Evolutionary conservation across 495 filamentous ascomycete species (phyloP).

Genomic region (Neurospora sp.): DNA sequence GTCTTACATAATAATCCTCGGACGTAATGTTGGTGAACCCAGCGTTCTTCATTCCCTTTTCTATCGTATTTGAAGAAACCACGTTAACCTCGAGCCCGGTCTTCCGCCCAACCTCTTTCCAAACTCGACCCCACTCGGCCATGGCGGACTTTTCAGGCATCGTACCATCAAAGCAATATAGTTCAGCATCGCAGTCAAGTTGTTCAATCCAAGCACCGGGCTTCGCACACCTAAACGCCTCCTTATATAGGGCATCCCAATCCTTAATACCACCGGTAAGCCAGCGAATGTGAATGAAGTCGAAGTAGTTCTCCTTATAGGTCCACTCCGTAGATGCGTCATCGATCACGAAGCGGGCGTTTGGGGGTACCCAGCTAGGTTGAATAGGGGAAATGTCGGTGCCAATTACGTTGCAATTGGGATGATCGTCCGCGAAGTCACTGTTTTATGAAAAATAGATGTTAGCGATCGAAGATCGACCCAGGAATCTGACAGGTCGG

Average conservation of each 20-base stretch:
- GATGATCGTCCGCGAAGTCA: too few relatives aligned
- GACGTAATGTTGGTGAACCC: not conserved
- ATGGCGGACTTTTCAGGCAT: not conserved
- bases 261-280: conserved; percentile 40
- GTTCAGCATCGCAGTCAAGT: conserved; percentile 2
- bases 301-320: conserved; percentile 34
- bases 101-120: not conserved
- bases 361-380: too few relatives aligned
- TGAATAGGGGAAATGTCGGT: too few relatives aligned
- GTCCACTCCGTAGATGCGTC: conserved; percentile 39
- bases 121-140: not conserved
- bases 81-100: not conserved
- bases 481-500: not conserved
- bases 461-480: not conserved
- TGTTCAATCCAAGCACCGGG: conserved; percentile 26
- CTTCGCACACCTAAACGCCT: conserved; percentile 21
- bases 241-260: conserved; percentile 31
- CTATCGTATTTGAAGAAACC: not conserved
- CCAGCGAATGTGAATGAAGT: conserved; percentile 46
- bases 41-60: not conserved
- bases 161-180: not conserved
- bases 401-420: too few relatives aligned
- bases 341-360: conserved; percentile 36
- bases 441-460: conserved; percentile 3
- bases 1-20: not conserved